Conservation (phyloP, 208 protist species). For the Leishmania aethiopica region DNA sequence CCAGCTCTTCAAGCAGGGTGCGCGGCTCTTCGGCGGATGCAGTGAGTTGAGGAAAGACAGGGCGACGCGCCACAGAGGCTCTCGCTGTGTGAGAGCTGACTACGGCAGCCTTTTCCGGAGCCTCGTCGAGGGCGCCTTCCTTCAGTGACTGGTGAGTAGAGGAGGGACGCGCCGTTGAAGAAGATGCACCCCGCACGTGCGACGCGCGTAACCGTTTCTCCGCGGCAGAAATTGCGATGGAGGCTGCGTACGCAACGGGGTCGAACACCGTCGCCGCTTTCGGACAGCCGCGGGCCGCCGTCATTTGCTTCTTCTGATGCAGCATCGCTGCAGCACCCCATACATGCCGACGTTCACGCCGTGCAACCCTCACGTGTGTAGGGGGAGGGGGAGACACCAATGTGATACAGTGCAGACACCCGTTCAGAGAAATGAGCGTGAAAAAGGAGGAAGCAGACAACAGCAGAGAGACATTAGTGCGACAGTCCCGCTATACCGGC, state of each 20-base stretch:
- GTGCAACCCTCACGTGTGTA: not conserved
- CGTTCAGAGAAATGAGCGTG: not conserved
- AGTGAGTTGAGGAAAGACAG: not conserved
- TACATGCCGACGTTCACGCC: not conserved
- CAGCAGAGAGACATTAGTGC: not conserved
- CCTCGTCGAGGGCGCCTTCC: not conserved
- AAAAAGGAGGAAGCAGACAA: constrained; percentile 4
- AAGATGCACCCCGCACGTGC: constrained; percentile 14
- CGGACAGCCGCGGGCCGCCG: not conserved
- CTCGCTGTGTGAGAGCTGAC: not conserved
- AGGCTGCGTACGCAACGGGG: constrained; percentile 35
- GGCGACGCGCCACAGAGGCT: not conserved
- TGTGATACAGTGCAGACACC: not conserved
- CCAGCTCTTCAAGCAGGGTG: constrained; percentile 29
- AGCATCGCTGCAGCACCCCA: not conserved
- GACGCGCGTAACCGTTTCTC: constrained; percentile 26
- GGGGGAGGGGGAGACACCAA: not conserved
- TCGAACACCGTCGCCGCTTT: constrained; percentile 18
- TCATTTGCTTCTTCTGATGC: not conserved
- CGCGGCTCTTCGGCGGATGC: not conserved
- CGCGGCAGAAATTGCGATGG: constrained; percentile 29
- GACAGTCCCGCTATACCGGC: not conserved
- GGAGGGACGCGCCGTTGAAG: constrained; percentile 22
- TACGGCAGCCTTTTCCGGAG: not conserved
- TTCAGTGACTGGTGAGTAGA: not conserved